Percentiles rank a stretch among this genome's conserved stretches.
Conservation (phyloP, 1,139 yeast species). For the Suhomyces bribrorum region DNA sequence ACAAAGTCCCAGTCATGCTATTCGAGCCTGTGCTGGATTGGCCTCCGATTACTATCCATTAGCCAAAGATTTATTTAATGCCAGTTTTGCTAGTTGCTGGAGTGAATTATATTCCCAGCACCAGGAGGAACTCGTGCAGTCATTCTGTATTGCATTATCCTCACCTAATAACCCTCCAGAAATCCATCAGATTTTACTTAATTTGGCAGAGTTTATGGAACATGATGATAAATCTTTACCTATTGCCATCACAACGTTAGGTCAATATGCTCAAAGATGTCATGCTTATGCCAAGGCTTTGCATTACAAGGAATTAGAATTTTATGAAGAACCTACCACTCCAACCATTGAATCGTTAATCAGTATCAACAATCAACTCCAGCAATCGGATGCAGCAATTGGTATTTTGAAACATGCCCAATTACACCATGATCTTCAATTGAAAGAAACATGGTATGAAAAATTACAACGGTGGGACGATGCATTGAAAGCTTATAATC, state of each 20-base stretch:
- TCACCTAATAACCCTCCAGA: constrained; percentile 96
- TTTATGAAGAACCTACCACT: constrained; percentile 89
- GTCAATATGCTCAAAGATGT: constrained; percentile 91
- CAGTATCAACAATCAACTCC: constrained; percentile 89
- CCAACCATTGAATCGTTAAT: constrained; percentile 91
- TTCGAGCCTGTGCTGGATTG: constrained; percentile 88
- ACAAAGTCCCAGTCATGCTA: constrained; percentile 93
- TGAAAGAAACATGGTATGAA: constrained; percentile 97
- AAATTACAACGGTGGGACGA: constrained; percentile 98
- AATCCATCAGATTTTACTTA: constrained; percentile 83
- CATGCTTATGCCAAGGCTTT: constrained; percentile 98
- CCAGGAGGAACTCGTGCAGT: constrained; percentile 85
- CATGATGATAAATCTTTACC: constrained; percentile 95
- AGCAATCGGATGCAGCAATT: constrained; percentile 96
- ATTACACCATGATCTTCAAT: constrained; percentile 84
- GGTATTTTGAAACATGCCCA: constrained; percentile 97
- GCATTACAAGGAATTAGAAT: constrained; percentile 93
- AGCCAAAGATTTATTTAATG: constrained; percentile 89
- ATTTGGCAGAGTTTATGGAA: constrained; percentile 95
- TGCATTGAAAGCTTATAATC: constrained; percentile 86
- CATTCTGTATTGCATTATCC: constrained; percentile 83
- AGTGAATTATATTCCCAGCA: constrained; percentile 87
- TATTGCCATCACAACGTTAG: constrained; percentile 82
- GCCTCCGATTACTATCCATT: constrained; percentile 88
- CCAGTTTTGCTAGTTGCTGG: constrained; percentile 97